Base-by-base conservation (phyloP, 371 early-diverging fungal genomes). In the Apophysomyces elegans region DNA sequence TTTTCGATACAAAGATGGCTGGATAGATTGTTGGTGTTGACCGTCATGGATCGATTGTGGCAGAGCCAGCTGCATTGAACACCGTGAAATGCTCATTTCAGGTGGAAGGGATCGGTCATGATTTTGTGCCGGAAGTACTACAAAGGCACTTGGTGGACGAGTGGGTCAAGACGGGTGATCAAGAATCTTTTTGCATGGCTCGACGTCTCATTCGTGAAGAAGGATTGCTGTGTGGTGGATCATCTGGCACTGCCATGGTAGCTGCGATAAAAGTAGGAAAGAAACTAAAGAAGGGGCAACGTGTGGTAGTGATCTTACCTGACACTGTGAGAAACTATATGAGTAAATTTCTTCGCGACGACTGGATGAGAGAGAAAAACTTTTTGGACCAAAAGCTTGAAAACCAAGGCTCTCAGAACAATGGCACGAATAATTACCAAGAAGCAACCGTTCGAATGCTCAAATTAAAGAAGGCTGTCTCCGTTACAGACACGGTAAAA, bases 321-420 rank as follows among this genome's bases (percentile, higher is more conserved):
- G 99, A 98, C 80, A 95, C 97, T 1, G 95, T 97, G 56, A 89
- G 97, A 67, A 99, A 99, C 84, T 99, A 99, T 80, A 97, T 98
- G 97, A 93, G 95, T 68, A 98, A 97, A 79, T 96, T 94, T 78
- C 85, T 90, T 75, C 93, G 90, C 75, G 98, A 97, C 72, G 93
- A 90, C 62, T 98, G 98, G 98, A 96, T 98, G 97, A 83, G 86
- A 68, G 71, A 79, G 61, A 85, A 88, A 71, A 87, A 86, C 6
- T 91, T 93, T 74, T 78, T 91, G 35, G 92, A 90, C 59, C 81
- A 86, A 43, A 58, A 70, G 56, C 74, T 75, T 59, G 79, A 78
- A 37, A 68, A 59, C 2, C 71, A 75, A 46, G 75, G 80, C 58
- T 72, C 84, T 71, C 80, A 81, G 50, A 75, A 78, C 38, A 93